Percentiles rank a stretch among this genome's conserved stretches.
These are phyloP conservation scores for Wickerhamomyces hampshirensis DNA, from an alignment of 805 yeast genomes.

Conservation along the genomic window DNA sequence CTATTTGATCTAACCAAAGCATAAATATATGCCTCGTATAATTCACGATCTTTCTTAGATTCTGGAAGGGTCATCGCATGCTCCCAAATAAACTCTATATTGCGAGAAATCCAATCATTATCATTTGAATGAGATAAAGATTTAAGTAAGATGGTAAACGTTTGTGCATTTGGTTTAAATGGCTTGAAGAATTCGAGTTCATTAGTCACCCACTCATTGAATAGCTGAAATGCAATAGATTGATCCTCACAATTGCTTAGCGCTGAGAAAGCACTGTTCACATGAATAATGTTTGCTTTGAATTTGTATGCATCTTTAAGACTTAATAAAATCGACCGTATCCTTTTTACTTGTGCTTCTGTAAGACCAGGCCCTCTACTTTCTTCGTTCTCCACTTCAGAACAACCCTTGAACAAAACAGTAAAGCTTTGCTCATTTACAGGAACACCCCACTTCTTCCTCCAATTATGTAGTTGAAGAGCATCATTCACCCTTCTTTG, in stretches of 20 bases:
- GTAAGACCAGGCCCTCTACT: constrained; percentile 24
- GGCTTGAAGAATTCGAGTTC: constrained; percentile 15
- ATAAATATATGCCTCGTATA: constrained; percentile 16
- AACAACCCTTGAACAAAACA: constrained; percentile 41
- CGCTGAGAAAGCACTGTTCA: constrained; percentile 43
- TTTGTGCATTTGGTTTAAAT: constrained; percentile 29
- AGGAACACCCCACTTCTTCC: constrained; percentile 59
- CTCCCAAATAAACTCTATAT: constrained; percentile 13
- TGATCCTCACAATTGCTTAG: constrained; percentile 36
- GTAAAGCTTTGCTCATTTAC: constrained; percentile 45
- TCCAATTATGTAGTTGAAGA: constrained; percentile 42
- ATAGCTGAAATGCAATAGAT: constrained; percentile 34
- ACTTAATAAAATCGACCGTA: constrained; percentile 29
- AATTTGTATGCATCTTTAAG: constrained; percentile 25
- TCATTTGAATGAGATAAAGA: constrained; percentile 14
- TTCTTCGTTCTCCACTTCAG: constrained; percentile 25
- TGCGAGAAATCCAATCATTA: constrained; percentile 5
- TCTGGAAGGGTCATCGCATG: constrained; percentile 10
- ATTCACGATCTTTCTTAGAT: constrained; percentile 10
- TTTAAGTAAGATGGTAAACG: constrained; percentile 26
- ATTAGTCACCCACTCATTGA: constrained; percentile 26
- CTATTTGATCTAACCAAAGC: constrained; percentile 14
- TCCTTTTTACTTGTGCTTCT: constrained; percentile 28
- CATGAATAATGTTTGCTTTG: constrained; percentile 34
- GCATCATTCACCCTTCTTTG: constrained; percentile 42